Evolutionary conservation across 306 rosid genomes (phyloP).

Genomic region (Malus orientalis): DNA sequence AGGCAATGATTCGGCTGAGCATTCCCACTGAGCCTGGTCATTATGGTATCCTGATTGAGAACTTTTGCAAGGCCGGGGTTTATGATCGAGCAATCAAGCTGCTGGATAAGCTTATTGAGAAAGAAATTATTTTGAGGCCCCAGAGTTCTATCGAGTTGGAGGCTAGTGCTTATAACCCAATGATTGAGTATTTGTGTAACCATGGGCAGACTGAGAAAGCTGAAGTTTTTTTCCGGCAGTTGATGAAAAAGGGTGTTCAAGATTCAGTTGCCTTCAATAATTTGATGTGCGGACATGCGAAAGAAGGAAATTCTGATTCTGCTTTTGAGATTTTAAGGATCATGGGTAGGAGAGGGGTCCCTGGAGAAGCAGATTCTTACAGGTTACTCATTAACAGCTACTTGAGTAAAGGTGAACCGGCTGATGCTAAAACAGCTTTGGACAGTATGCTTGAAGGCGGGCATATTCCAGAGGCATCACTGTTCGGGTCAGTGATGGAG

Average conservation of each 20-base stretch:
- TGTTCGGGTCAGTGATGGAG: slow-evolving; percentile 65
- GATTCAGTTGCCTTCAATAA: slow-evolving; percentile 71
- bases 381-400: slow-evolving; percentile 67
- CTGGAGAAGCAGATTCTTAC: slow-evolving; percentile 63
- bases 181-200: slow-evolving; percentile 64
- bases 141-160: slow-evolving; percentile 59
- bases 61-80: slow-evolving; percentile 60
- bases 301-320: slow-evolving; percentile 81
- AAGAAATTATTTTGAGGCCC: slow-evolving; percentile 64
- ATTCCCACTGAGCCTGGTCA: slow-evolving; percentile 90
- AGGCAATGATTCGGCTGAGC: slow-evolving; percentile 66
- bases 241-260: slow-evolving; percentile 73
- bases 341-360: slow-evolving; percentile 75
- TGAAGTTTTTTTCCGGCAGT: slow-evolving; percentile 66
- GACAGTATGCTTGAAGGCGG: slow-evolving; percentile 86
- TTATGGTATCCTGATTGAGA: slow-evolving; percentile 72
- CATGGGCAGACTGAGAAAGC: slow-evolving; percentile 71
- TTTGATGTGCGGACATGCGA: slow-evolving; percentile 72
- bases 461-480: slow-evolving; percentile 54
- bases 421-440: slow-evolving; percentile 77
- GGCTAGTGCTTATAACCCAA: slow-evolving; percentile 63
- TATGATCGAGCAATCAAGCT: slow-evolving; percentile 62
- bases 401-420: slow-evolving; percentile 79
- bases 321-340: slow-evolving; percentile 76
- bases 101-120: slow-evolving; percentile 75